Evolutionary conservation across 495 filamentous ascomycete species (phyloP).

Genomic region (Barbatosphaeria neglecta): DNA sequence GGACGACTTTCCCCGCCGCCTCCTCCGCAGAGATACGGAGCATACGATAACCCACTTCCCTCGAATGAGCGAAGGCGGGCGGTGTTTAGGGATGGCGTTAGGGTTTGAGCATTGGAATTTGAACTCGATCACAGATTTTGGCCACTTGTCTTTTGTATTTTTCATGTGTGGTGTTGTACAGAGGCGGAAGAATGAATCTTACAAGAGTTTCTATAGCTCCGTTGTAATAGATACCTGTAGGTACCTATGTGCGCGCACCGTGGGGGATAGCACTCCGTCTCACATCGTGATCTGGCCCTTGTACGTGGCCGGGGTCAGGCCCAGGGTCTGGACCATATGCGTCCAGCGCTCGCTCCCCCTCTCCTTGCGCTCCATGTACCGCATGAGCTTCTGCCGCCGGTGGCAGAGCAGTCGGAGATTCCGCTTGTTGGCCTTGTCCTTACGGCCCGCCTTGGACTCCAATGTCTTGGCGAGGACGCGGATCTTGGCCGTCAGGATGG

Average conservation of each 20-base stretch:
- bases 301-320: constrained; percentile 76
- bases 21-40: not conserved
- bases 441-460: constrained; percentile 39
- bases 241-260: too few relatives aligned
- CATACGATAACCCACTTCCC: too few relatives aligned
- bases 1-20: not conserved
- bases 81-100: not conserved
- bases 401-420: constrained; percentile 80
- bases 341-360: constrained; percentile 82
- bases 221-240: constrained; percentile 1
- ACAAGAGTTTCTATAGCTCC: constrained; percentile 9
- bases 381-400: constrained; percentile 74
- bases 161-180: constrained; percentile 22
- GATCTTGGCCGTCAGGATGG: constrained; percentile 94
- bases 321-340: constrained; percentile 67
- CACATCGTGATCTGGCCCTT: constrained; percentile 75
- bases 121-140: not conserved
- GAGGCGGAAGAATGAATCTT: constrained; percentile 8
- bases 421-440: constrained; percentile 88
- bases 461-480: constrained; percentile 57
- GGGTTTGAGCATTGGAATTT: not conserved
- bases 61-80: too few relatives aligned
- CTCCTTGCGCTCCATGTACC: constrained; percentile 80
- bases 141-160: constrained; percentile 5
- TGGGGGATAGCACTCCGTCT: constrained; percentile 6